A percentile compares a stretch with the other conserved stretches of the same genome.
Conservation (phyloP, 257 asterid species). For the Primulina huaijiensis region DNA sequence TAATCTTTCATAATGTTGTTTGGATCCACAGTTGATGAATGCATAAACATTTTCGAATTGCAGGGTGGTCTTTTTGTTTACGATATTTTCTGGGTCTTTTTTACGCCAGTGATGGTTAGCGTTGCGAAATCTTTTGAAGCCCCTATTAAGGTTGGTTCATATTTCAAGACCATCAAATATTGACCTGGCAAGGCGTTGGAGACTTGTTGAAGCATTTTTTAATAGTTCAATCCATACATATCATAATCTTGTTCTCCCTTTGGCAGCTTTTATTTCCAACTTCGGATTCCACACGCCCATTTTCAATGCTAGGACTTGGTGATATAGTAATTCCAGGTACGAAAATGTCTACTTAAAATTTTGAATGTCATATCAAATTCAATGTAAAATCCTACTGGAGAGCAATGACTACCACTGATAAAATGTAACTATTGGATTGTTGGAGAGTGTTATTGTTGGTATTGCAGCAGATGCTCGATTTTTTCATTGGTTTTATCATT, state of each 20-base stretch:
- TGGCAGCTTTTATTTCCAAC: conserved; percentile 96
- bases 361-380: neutral
- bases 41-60: conserved; percentile 23
- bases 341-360: neutral
- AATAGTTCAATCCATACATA: conserved; percentile 9
- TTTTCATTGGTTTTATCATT: neutral
- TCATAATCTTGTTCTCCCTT: conserved; percentile 16
- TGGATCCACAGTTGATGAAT: neutral
- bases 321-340: conserved; percentile 97
- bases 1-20: neutral
- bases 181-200: conserved; percentile 7
- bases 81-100: conserved; percentile 96
- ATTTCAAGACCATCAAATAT: neutral
- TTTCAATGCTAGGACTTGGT: conserved; percentile 99
- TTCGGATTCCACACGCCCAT: conserved; percentile 74
- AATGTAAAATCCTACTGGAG: neutral
- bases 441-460: neutral
- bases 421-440: conserved; percentile 1
- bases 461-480: neutral
- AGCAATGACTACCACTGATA: neutral
- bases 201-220: neutral
- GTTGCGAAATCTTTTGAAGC: conserved; percentile 97
- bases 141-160: conserved; percentile 72
- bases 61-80: conserved; percentile 94
- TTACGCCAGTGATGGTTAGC: conserved; percentile 98